Base-by-base conservation (phyloP, 1,284 basidiomycete genomes). In the Neolentinus lepideus region DNA sequence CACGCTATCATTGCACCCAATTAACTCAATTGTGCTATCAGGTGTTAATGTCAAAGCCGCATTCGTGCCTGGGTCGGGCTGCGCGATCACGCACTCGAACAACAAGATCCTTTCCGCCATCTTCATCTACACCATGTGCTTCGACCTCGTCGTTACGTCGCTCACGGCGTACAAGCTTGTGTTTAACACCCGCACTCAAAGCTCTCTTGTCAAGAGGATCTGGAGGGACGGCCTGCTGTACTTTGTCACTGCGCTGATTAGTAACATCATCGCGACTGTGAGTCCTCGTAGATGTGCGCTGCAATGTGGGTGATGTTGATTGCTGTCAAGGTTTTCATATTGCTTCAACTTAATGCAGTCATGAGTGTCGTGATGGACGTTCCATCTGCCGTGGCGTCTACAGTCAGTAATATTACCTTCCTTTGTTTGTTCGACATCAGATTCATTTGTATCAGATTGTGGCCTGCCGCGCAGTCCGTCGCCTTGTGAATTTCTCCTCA, bases 291-390 rank as follows among this genome's bases (percentile, higher is more conserved):
- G 59, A 56, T 24, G 38, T n/a, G 4, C n/a, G 21, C 27, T 22
- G 3, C 21, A n/a, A 3, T 52, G 3, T 14, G 10, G 3, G 16
- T 43, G n/a, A 87, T 84, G n/a, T 85, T 88, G 68, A 62, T 86
- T 58, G 74, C 81, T 12, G 88, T 88, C 65, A 61, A 84, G 59
- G 63, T 87, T 45, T 88, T 89, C 66, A 88, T 88, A 84, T 65
- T 87, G 25, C 66, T 87, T 22, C 75, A 88, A 65, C 68, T 89
- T 46, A 89, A 89, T 62, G 74, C 85, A 1, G 80, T 88, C 54
- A 86, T 88, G 84, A 84, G 81, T 19, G 81, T 88, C 65, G 84
- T 88, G 56, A 83, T 80, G 29, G 88, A 88, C 62, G 85, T 88
- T 35, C 85, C 85, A 1, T 84, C 85, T 47, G 84, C 84, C 9